phyloP scores from a whole-genome alignment of 106 monocot species.

The Xerophyta viscosa region DNA sequence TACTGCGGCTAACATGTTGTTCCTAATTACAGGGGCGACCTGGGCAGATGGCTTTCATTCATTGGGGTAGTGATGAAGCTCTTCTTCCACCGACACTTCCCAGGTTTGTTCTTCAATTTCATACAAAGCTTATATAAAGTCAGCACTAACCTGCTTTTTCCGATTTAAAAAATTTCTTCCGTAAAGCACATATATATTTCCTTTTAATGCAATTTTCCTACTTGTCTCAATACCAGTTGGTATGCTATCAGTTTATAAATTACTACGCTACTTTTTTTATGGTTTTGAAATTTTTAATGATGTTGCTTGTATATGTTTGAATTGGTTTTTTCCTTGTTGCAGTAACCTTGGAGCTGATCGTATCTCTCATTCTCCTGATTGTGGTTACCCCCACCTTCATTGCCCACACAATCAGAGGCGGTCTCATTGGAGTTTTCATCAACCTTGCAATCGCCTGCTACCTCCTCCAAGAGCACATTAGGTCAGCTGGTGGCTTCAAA shows the following conservation, averaged over 20 bases:
- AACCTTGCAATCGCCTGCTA: conserved; percentile 68
- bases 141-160: too few species aligned
- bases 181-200: too few species aligned
- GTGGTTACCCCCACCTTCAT: conserved; percentile 64
- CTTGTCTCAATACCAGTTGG: too few species aligned
- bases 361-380: conserved; percentile 58
- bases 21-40: conserved; percentile 54
- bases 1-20: not conserved
- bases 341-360: conserved; percentile 84
- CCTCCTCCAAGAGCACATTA: conserved; percentile 89
- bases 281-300: too few species aligned
- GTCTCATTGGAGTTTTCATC: conserved; percentile 27
- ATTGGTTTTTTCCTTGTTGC: not conserved
- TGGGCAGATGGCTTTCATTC: conserved; percentile 88
- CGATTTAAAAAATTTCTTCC: too few species aligned
- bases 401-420: conserved; percentile 37
- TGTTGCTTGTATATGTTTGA: not conserved
- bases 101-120: too few species aligned
- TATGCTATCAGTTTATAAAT: too few species aligned
- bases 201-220: too few species aligned
- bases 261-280: too few species aligned
- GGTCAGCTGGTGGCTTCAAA: conserved; percentile 79
- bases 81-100: conserved; percentile 75
- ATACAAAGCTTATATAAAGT: too few species aligned
- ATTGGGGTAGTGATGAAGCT: conserved; percentile 67